Evolutionary conservation across 345 rosid genomes (phyloP), one percentile per base, ranked within the genome.

Genomic region (Mercurialis annua): DNA sequence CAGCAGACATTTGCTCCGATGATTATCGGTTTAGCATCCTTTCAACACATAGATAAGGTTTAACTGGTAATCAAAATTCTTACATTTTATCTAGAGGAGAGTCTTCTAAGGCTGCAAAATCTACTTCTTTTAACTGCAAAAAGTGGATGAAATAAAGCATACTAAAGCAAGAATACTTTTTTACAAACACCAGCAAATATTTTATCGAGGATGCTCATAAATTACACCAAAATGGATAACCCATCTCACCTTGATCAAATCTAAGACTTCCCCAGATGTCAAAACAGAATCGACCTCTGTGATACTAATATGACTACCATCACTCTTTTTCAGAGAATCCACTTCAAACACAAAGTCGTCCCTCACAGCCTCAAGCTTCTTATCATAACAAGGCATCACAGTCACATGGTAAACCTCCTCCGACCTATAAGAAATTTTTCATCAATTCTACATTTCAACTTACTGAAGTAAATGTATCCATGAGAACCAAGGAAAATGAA

Each of bases 301-400:
- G 65, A 91, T 66, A 62, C 71, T 64, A 36, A 34, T 66, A 59
- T 67, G 75, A 46, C 57, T 66, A 14, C 14, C 48, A 65, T 31
- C 38, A 42, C 26, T 70, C 11, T 51, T 81, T 58, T 57, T 83
- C 50, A 62, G 68, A 72, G 81, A 57, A 63, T 79, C 93, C 40
- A 60, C 80, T 59, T 82, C 83, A 69, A 86, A 89, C 65, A 73
- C 80, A 31, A 94, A 94, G 79, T 94, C 93, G 7, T 90, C 93
- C 77, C 99, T 87, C 1, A 86, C 71, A 65, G 98, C 99, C 81
- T 94, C 98, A 2, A 92, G 96, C 88, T 92, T 94, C 82, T 92
- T 94, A 78, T 94, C 99, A 72, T 89, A 92, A 66, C 98, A 94
- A 7, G 98, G 99, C 98, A 94, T 94, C 74, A 92, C 90, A 24